Evolutionary conservation across 1,284 basidiomycete genomes (phyloP).

Genomic region (Trichosporon ovoides): DNA sequence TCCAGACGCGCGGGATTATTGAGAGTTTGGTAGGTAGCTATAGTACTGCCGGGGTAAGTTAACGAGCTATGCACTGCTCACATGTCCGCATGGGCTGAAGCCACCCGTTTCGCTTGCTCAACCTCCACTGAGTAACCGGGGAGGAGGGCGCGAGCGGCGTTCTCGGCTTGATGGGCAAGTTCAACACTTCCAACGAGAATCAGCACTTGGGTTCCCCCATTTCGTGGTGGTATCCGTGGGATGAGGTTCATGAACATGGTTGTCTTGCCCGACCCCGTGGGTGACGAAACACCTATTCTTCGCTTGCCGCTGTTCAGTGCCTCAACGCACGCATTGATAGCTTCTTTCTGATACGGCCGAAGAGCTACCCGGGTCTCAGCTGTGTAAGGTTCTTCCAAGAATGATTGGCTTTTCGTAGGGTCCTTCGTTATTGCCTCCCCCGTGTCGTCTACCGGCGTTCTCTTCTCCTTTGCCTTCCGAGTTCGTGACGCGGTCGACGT

Average conservation of each 20-base stretch:
- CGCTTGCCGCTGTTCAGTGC: slow-evolving; percentile 61
- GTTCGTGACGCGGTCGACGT: no score
- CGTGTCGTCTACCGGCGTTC: neutral
- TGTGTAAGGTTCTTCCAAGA: neutral
- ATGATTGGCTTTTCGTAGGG: neutral
- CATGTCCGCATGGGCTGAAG: slow-evolving; percentile 79
- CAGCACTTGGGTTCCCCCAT: slow-evolving; percentile 21
- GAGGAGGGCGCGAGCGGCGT: slow-evolving; percentile 67
- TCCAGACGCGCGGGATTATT: slow-evolving; percentile 60
- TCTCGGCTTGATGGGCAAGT: slow-evolving; percentile 80
- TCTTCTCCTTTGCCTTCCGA: no score
- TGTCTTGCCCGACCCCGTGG: slow-evolving; percentile 90
- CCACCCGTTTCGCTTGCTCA: slow-evolving; percentile 75
- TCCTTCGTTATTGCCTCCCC: neutral
- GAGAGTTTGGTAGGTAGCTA: slow-evolving; percentile 89
- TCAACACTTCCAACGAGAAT: slow-evolving; percentile 54
- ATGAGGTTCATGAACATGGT: slow-evolving; percentile 81
- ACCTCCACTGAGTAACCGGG: slow-evolving; percentile 72
- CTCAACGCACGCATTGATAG: slow-evolving; percentile 69
- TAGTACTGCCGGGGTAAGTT: slow-evolving; percentile 56
- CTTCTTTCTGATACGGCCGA: slow-evolving; percentile 88
- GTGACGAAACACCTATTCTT: slow-evolving; percentile 85
- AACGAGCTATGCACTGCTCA: slow-evolving; percentile 47
- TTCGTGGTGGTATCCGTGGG: slow-evolving; percentile 40
- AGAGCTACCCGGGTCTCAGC: slow-evolving; percentile 43